Evolutionary conservation across 371 early-diverging fungal species (phyloP).

Genomic region (Phascolomyces articulosus): DNA sequence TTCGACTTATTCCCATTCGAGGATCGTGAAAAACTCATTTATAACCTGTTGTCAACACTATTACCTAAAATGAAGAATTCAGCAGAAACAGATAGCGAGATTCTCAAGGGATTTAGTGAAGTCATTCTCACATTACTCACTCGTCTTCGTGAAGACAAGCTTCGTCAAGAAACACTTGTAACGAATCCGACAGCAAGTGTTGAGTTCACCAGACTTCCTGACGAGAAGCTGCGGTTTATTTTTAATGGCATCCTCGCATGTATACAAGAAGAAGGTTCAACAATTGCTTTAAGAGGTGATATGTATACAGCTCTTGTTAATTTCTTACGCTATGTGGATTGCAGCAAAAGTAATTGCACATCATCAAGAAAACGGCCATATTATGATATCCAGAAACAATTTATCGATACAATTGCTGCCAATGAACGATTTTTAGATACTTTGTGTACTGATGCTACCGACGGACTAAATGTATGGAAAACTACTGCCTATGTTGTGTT

Average conservation of each 20-base stretch:
- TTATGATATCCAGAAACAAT: conserved; percentile 16
- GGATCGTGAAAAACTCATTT: conserved; percentile 61
- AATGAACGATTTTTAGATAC: conserved; percentile 70
- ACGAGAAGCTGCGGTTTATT: conserved; percentile 54
- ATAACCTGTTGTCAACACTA: conserved; percentile 62
- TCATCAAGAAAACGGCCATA: background rate
- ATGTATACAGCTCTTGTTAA: conserved; percentile 79
- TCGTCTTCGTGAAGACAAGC: conserved; percentile 33
- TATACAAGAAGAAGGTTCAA: conserved; percentile 61
- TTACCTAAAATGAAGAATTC: conserved; percentile 55
- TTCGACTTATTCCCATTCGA: conserved; percentile 64
- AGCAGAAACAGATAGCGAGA: conserved; percentile 35
- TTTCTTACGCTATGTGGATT: conserved; percentile 65
- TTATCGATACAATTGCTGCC: conserved; percentile 19
- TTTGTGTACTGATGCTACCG: conserved; percentile 81
- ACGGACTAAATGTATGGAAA: conserved; percentile 82
- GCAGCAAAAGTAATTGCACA: background rate
- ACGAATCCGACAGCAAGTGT: conserved; percentile 21
- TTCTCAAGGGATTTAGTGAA: conserved; percentile 64
- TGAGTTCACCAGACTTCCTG: conserved; percentile 49
- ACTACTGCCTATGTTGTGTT: conserved; percentile 83
- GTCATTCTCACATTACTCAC: conserved; percentile 61
- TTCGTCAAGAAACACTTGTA: conserved; percentile 40
- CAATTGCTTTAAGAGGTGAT: conserved; percentile 77
- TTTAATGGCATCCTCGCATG: conserved; percentile 73